These are phyloP conservation scores for Colletotrichum limetticola DNA, from an alignment of 2,329 filamentous ascomycete species.

Conservation along the genomic window DNA sequence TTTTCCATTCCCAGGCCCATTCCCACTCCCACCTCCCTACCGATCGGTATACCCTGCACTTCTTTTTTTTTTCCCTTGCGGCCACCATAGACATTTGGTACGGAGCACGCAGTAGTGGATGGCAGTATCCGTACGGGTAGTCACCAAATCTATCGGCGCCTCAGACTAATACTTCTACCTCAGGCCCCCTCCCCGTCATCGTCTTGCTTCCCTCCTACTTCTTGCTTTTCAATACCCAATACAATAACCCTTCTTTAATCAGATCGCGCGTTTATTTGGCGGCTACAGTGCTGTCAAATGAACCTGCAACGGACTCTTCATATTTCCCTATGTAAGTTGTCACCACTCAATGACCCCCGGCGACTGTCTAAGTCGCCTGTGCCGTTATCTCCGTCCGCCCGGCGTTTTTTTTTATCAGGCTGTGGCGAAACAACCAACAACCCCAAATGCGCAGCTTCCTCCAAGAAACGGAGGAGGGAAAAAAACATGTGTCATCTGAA, in stretches of 20 bases:
- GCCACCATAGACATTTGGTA: background rate
- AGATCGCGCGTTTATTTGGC: slow-evolving; percentile 89
- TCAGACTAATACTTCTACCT: slow-evolving; percentile 31
- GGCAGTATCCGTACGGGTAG: background rate
- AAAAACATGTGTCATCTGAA: slow-evolving; percentile 19
- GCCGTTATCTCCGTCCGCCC: background rate
- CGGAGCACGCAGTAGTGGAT: background rate
- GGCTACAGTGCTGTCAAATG: slow-evolving; percentile 91
- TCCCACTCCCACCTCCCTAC: slow-evolving; percentile 1
- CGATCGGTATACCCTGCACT: background rate
- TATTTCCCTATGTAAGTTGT: slow-evolving; percentile 71
- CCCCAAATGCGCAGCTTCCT: background rate
- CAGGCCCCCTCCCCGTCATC: slow-evolving; percentile 15
- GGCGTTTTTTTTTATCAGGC: background rate
- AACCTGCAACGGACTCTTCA: slow-evolving; percentile 84
- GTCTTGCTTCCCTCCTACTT: background rate
- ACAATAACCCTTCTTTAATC: slow-evolving; percentile 29
- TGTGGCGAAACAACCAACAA: slow-evolving; percentile 24
- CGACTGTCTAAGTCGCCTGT: background rate
- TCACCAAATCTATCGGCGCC: slow-evolving; percentile 20
- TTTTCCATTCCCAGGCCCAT: background rate
- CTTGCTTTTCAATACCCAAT: slow-evolving; percentile 39
- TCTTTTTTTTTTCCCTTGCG: background rate
- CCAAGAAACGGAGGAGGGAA: background rate
- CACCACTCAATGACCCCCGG: background rate